Base-by-base conservation (phyloP, 345 rosid genomes). In the Hibiscus tridactylites region DNA sequence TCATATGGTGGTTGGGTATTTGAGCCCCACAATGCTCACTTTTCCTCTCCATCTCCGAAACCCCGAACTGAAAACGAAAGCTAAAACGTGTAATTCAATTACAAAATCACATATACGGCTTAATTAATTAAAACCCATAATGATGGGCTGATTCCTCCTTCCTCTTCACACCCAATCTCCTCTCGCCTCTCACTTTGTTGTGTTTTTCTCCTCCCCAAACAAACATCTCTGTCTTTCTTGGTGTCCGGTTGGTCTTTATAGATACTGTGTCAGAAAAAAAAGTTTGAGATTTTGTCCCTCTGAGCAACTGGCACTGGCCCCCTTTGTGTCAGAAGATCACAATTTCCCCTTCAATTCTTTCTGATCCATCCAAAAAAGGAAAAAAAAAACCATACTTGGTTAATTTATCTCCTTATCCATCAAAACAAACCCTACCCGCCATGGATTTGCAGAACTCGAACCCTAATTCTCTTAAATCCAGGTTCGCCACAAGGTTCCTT, bases 1-100 rank as follows among this genome's bases (percentile, higher is more conserved):
- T 79, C 90, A 88, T 88, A 86, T 86, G 88, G 87, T 84, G 74
- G 88, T 84, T 84, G 90, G 88, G 75, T 70, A 60, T 71, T 74
- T 35, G 11, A 62, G 82, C 73, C 87, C 88, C 84, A 81, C 84
- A 56, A 10, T 53, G 13, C 67, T 57, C 73, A 31, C 53, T 62
- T 52, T 72, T 60, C 37, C n/a, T 63, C 16, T 26, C 42, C 42
- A 66, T 74, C 76, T 37, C 78, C 47, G 9, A 50, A 28, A 74
- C 74, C 47, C 67, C 21, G n/a, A 49, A 28, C 57, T 57, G 76
- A 68, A 50, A 68, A 81, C 28, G 78, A 77, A 66, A 69, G 57
- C 65, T 57, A 47, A 69, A 73, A 70, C 77, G 65, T 78, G 74
- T 47, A 44, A 71, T 74, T 46, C 69, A 59, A 59, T 19, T 19